Conservation (phyloP, 108 stramenopile genomes). For the Chaetoceros tenuissimus region DNA sequence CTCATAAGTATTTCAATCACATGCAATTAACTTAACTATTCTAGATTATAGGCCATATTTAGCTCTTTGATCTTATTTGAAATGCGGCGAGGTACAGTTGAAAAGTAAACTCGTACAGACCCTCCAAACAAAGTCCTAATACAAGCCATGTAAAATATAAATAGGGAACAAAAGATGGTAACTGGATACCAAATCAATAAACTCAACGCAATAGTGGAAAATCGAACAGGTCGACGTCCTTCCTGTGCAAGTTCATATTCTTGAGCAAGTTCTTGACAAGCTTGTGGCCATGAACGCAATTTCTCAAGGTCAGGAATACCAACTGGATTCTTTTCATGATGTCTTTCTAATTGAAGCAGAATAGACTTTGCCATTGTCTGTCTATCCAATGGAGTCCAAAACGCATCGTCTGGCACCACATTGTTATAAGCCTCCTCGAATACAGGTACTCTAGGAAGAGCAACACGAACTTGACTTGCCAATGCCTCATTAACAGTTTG, state of each 20-base stretch:
- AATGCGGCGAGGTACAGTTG: conserved; percentile 19
- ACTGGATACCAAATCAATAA: conserved; percentile 29
- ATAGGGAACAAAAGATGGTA: conserved; percentile 13
- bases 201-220: conserved; percentile 1
- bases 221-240: neutral
- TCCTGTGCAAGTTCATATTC: conserved; percentile 21
- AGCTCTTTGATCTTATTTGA: conserved; percentile 21
- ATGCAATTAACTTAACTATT: too few species aligned
- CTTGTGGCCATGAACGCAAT: conserved; percentile 34
- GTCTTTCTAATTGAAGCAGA: conserved; percentile 20
- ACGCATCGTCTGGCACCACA: conserved; percentile 30
- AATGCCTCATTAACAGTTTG: conserved; percentile 49
- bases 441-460: conserved; percentile 33
- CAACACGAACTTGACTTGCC: conserved; percentile 34
- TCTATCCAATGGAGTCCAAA: conserved; percentile 31
- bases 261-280: conserved; percentile 16
- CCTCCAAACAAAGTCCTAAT: conserved; percentile 31
- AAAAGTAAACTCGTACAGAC: conserved; percentile 28
- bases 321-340: conserved; percentile 12
- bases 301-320: conserved; percentile 23
- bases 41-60: too few species aligned
- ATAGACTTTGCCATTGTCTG: conserved; percentile 24
- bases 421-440: conserved; percentile 41
- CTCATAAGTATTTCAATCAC: too few species aligned
- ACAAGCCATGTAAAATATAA: conserved; percentile 21